Percentiles rank a stretch among this genome's conserved stretches.
Evolutionary conservation across 805 yeast genomes (phyloP).

Genomic region (Blastobotrys robertii): DNA sequence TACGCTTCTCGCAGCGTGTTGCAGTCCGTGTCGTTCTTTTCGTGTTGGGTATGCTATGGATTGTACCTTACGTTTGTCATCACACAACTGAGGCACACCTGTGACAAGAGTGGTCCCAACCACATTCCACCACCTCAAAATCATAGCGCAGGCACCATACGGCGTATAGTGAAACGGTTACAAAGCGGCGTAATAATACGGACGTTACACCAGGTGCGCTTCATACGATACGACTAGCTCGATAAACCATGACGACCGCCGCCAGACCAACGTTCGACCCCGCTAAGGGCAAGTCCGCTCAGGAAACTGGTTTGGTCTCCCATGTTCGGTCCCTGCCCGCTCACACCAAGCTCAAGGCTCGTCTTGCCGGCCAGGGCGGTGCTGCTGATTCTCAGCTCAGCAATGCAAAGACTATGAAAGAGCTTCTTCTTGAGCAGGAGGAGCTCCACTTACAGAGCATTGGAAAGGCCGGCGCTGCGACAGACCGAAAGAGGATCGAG

Average conservation of each 20-base stretch:
- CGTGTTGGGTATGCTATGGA: too few relatives aligned
- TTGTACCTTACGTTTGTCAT: too few relatives aligned
- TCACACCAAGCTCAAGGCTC: slow-evolving; percentile 42
- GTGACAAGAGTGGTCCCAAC: too few relatives aligned
- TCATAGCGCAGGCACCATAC: too few relatives aligned
- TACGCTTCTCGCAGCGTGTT: too few relatives aligned
- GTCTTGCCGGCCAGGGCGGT: slow-evolving; percentile 31
- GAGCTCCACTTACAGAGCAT: slow-evolving; percentile 12
- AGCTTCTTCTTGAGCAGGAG: slow-evolving; percentile 18
- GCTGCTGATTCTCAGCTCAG: slow-evolving; percentile 17
- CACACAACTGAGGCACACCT: too few relatives aligned
- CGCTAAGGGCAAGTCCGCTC: slow-evolving; percentile 44
- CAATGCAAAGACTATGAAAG: slow-evolving; percentile 11
- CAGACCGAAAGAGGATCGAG: slow-evolving; percentile 1
- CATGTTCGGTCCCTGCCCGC: slow-evolving; percentile 49
- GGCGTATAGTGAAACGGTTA: too few relatives aligned
- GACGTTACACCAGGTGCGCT: too few relatives aligned
- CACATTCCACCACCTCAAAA: too few relatives aligned
- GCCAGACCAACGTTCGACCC: slow-evolving; percentile 62
- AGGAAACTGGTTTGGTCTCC: slow-evolving; percentile 35
- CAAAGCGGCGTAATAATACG: too few relatives aligned
- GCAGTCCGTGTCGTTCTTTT: too few relatives aligned
- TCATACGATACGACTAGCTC: too few relatives aligned
- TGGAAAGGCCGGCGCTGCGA: slow-evolving; percentile 7
- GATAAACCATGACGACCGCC: slow-evolving; percentile 48